Evolutionary conservation across 768 basidiomycete species (phyloP).

Genomic region (Lepiota brunneoincarnata): DNA sequence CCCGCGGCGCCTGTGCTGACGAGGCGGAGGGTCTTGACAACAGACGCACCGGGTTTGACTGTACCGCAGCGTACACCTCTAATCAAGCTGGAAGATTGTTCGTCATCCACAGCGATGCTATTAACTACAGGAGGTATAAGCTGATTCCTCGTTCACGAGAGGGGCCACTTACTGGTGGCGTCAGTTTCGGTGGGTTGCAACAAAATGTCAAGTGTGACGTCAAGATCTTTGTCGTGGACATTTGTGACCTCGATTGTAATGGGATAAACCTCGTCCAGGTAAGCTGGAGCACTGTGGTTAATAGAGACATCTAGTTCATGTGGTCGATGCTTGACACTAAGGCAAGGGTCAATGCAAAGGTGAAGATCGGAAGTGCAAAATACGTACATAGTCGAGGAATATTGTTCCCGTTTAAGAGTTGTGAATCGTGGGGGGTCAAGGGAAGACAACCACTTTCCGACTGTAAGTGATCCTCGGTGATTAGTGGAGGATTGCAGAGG

Average conservation of each 20-base stretch:
- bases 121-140: slow-evolving; percentile 41
- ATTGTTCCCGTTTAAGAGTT: slow-evolving; percentile 45
- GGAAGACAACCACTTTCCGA: slow-evolving; percentile 56
- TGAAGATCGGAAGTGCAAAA: slow-evolving; percentile 1
- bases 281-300: slow-evolving; percentile 64
- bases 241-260: slow-evolving; percentile 72
- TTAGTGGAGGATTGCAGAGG: slow-evolving; percentile 43
- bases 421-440: slow-evolving; percentile 52
- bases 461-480: slow-evolving; percentile 31
- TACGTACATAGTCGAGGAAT: slow-evolving; percentile 47
- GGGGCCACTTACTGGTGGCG: slow-evolving; percentile 51
- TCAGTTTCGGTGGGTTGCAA: slow-evolving; percentile 81
- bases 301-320: slow-evolving; percentile 57
- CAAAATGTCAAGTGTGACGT: slow-evolving; percentile 69
- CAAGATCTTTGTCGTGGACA: slow-evolving; percentile 64
- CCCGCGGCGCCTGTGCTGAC: slow-evolving; percentile 61
- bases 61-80: slow-evolving; percentile 69
- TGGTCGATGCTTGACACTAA: slow-evolving; percentile 60
- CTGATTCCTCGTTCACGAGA: background rate
- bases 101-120: slow-evolving; percentile 56
- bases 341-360: background rate
- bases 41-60: slow-evolving; percentile 55
- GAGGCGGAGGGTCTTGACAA: slow-evolving; percentile 62
- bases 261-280: slow-evolving; percentile 78
- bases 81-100: slow-evolving; percentile 69